Percentiles rank a stretch among this genome's conserved stretches.
phyloP scores from a whole-genome alignment of 2,329 filamentous ascomycete species.

The Colletotrichum truncatum region DNA sequence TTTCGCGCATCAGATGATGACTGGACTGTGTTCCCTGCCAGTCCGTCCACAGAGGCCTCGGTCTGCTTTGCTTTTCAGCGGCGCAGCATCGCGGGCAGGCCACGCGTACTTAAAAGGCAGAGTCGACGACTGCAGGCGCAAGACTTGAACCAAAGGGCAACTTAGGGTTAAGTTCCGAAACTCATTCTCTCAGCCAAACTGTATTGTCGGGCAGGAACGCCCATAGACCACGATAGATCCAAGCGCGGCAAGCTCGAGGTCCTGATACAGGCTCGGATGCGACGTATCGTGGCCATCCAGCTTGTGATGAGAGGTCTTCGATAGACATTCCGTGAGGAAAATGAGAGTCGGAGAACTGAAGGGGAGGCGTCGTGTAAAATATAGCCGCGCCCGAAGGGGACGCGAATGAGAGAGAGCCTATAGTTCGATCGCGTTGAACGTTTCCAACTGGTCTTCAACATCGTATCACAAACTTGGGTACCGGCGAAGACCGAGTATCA shows the following conservation, averaged over 20 bases:
- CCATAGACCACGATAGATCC: slow-evolving; percentile 49
- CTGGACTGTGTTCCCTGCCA: slow-evolving; percentile 64
- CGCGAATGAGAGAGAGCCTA: slow-evolving; percentile 56
- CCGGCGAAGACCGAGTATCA: not conserved
- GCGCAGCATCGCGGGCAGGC: slow-evolving; percentile 42
- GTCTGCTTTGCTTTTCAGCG: slow-evolving; percentile 60
- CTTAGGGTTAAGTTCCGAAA: slow-evolving; percentile 99
- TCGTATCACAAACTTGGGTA: slow-evolving; percentile 43
- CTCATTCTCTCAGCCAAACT: slow-evolving; percentile 66
- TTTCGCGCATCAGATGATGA: slow-evolving; percentile 64
- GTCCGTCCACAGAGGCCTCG: slow-evolving; percentile 52
- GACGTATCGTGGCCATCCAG: slow-evolving; percentile 58
- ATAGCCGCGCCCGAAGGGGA: slow-evolving; percentile 28
- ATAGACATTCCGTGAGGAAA: slow-evolving; percentile 75
- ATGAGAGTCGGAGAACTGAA: slow-evolving; percentile 80
- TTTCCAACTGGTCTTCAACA: slow-evolving; percentile 25
- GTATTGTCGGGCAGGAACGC: slow-evolving; percentile 51
- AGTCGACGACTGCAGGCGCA: slow-evolving; percentile 76
- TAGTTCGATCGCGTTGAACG: slow-evolving; percentile 35
- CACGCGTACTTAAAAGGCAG: slow-evolving; percentile 68
- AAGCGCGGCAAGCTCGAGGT: slow-evolving; percentile 58
- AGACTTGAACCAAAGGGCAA: slow-evolving; percentile 75
- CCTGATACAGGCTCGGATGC: slow-evolving; percentile 70
- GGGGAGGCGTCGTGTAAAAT: slow-evolving; percentile 77
- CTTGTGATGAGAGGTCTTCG: slow-evolving; percentile 50